Conservation (phyloP, 495 filamentous ascomycete species). For the Penicillium herquei region DNA sequence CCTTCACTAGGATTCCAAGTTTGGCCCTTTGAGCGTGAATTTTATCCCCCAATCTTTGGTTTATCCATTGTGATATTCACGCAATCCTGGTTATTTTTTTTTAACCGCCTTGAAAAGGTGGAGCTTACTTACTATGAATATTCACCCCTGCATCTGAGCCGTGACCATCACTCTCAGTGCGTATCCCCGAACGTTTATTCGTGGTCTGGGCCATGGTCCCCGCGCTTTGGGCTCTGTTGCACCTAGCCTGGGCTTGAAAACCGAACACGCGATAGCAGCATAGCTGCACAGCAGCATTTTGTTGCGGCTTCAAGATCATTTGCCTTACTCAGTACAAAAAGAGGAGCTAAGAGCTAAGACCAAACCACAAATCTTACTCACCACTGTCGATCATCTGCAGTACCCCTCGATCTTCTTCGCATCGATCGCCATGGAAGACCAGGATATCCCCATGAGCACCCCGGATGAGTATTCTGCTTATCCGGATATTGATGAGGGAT, state of each 20-base stretch:
- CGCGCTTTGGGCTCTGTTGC: conserved; percentile 10
- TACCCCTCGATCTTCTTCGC: not conserved
- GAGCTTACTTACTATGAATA: conserved; percentile 20
- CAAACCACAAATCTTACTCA: no score
- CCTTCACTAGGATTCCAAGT: not conserved
- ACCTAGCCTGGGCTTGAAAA: conserved; percentile 9
- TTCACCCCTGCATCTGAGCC: conserved; percentile 22
- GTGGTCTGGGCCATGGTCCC: conserved; percentile 24
- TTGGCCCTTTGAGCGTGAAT: not conserved
- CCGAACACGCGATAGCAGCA: not conserved
- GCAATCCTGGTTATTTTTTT: not conserved
- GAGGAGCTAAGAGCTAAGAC: not conserved
- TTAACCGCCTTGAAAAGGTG: not conserved
- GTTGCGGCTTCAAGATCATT: not conserved
- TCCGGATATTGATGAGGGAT: conserved; percentile 38
- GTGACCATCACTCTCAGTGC: conserved; percentile 10
- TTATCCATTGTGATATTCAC: no score
- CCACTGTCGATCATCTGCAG: no score
- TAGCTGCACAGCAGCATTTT: no score
- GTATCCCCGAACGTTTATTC: conserved; percentile 4
- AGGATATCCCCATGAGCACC: conserved; percentile 17
- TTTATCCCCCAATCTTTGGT: no score
- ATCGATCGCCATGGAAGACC: conserved; percentile 17
- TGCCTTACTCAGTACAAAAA: no score
- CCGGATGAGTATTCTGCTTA: conserved; percentile 28